Evolutionary conservation across 495 filamentous ascomycete genomes (phyloP), one percentile per base, ranked within the genome.

Genomic region (Aspergillus bridgeri): DNA sequence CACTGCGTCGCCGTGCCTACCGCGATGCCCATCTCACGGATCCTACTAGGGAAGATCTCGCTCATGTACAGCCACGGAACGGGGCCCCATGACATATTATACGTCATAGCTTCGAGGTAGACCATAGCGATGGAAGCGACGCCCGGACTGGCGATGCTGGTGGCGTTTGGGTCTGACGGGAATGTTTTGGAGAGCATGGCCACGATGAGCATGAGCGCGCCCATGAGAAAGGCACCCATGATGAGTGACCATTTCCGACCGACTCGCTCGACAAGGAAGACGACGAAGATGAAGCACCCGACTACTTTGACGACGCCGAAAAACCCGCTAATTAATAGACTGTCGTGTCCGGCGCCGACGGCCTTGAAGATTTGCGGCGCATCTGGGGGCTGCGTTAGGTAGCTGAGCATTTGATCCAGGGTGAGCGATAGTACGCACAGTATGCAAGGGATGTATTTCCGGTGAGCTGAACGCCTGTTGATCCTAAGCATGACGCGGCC

Each of bases 161-260:
- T 64, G 33, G 60, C 56, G 43, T 65, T 53, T 2, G 65, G 60
- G 22, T 58, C 61, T 0, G 74, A 72, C 0, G 74, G 71, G 7
- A 73, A 73, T 18, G 68, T 70, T 24, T 71, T 73, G 50, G 75
- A 70, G 6, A 79, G 64, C 0, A 76, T 65, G 6, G 79, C 78
- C 5, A 77, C 78, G 53, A 84, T 80, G 60, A 85, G 68, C 33
- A 76, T 73, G 29, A 73, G 74, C 6, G 71, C 63, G 8, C 75
- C 75, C 69, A 80, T 78, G 3, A 69, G 51, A 17, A 78, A 66
- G n/a, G 81, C 78, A 22, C 79, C 79, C 24, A 77, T 61, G 46
- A 81, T 79, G 45, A 86, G 70, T 3, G 81, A 75, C 21, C 72
- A 76, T 38, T 80, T 75, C 11, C 83, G 80, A n/a, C 83, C 83